A percentile compares a stretch with the other conserved stretches of the same genome.
phyloP scores from a whole-genome alignment of 768 basidiomycete species.

The Pholiota molesta region DNA sequence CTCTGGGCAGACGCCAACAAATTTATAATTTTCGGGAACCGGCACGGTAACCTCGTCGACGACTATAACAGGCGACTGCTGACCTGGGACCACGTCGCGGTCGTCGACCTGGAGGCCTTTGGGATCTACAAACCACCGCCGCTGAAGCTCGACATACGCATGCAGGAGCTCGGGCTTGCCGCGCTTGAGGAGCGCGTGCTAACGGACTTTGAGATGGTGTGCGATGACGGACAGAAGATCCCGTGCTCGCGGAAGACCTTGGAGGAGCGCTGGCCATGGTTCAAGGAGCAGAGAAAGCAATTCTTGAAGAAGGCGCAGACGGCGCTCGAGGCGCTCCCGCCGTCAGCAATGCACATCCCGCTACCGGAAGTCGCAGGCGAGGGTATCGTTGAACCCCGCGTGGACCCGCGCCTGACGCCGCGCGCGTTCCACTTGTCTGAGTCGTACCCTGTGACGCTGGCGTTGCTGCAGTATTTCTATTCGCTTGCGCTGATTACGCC shows the following conservation, averaged over 20 bases:
- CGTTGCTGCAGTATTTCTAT: slow-evolving; percentile 94
- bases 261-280: slow-evolving; percentile 95
- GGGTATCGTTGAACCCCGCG: slow-evolving; percentile 51
- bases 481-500: slow-evolving; percentile 84
- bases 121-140: slow-evolving; percentile 92
- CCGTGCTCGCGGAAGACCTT: slow-evolving; percentile 83
- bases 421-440: slow-evolving; percentile 83
- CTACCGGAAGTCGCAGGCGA: slow-evolving; percentile 64
- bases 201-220: slow-evolving; percentile 92
- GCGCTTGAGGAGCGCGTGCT: slow-evolving; percentile 79
- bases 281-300: slow-evolving; percentile 67
- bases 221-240: slow-evolving; percentile 87
- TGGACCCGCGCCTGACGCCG: slow-evolving; percentile 82
- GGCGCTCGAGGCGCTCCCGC: slow-evolving; percentile 60
- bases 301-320: slow-evolving; percentile 61
- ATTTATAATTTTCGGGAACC: slow-evolving; percentile 91
- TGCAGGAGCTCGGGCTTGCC: slow-evolving; percentile 85
- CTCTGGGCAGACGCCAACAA: slow-evolving; percentile 85
- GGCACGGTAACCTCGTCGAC: slow-evolving; percentile 83
- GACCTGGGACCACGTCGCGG: slow-evolving; percentile 91
- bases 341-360: slow-evolving; percentile 61
- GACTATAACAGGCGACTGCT: slow-evolving; percentile 91
- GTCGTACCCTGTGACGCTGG: slow-evolving; percentile 86
- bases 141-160: slow-evolving; percentile 62
- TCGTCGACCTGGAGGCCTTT: slow-evolving; percentile 91